Evolutionary conservation across 371 early-diverging fungal genomes (phyloP), one percentile per base, ranked within the genome.

Genomic region (Mucor indicus): DNA sequence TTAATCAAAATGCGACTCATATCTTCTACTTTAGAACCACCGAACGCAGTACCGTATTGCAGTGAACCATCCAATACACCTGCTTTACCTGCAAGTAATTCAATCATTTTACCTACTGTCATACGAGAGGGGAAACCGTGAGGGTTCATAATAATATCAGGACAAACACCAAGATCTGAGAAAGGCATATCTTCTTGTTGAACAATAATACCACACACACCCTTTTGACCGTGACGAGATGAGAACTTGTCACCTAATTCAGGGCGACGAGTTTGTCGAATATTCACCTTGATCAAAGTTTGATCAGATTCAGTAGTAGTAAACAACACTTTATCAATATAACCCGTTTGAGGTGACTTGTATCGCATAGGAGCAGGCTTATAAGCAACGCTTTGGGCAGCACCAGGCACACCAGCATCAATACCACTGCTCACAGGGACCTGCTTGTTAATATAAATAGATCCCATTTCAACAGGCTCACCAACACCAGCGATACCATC

Each of bases 51-150:
- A 43, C 98, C 98, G 55, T 99, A 99, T 61, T 97, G 96, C 30
- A 96, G 68, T 62, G 90, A 77, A 21, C 99, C 99, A 53, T 86
- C 87, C 50, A 99, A 59, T 2, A 98, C 91, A 40, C 98, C 99
- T 0, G 98, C 99, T 70, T 99, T 99, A 51, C 99, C 99, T 6
- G 94, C 92, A 39, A 98, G 65, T 48, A 97, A 67, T 75, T 99
- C 99, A 64, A 99, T 93, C 89, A 99, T 96, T 70, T 99, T 98
- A 42, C 99, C 99, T 4, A 99, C 99, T 19, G 99, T 99, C 99
- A 99, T 99, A 77, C 99, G 96, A 19, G 95, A 95, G 21, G 99
- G 99, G 86, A 99, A 98, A 63, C 99, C 99, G 76, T 99, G 99
- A 24, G 99, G 99, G 77, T 99, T 99, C 98, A 99, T 99, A 72